Conservation (phyloP, 2,329 filamentous ascomycete genomes). For the Talaromyces sp. region DNA sequence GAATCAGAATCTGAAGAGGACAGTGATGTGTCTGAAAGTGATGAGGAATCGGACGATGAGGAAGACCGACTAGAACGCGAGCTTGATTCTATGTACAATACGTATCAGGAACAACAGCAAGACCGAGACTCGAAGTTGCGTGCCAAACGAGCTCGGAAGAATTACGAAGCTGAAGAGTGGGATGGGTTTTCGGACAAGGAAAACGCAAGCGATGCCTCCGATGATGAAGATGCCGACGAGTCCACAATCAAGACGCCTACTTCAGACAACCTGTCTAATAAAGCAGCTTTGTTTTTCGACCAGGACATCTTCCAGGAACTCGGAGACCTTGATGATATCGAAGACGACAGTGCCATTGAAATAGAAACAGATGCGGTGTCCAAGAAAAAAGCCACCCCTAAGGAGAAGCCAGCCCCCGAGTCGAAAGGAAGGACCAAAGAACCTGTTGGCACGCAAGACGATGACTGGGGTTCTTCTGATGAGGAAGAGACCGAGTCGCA, state of each 20-base stretch:
- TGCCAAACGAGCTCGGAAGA: conserved; percentile 79
- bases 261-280: conserved; percentile 63
- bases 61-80: conserved; percentile 78
- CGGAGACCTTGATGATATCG: conserved; percentile 58
- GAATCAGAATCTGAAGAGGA: conserved; percentile 55
- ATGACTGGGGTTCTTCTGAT: conserved; percentile 28
- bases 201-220: conserved; percentile 53
- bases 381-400: conserved; percentile 5
- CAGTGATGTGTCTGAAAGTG: conserved; percentile 49
- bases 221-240: conserved; percentile 47
- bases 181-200: conserved; percentile 74
- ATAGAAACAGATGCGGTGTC: conserved; percentile 23
- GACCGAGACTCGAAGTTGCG: conserved; percentile 79
- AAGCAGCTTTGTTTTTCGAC: conserved; percentile 84
- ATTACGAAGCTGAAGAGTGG: conserved; percentile 83
- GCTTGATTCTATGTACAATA: conserved; percentile 80
- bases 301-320: conserved; percentile 92
- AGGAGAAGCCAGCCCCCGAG: conserved; percentile 4
- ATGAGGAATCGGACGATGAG: conserved; percentile 66
- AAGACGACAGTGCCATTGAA: conserved; percentile 37
- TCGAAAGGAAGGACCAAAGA: conserved; percentile 13
- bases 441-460: conserved; percentile 18
- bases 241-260: conserved; percentile 27
- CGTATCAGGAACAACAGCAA: conserved; percentile 74
- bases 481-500: conserved; percentile 28